phyloP scores from a whole-genome alignment of 2,329 filamentous ascomycete genomes.

The Aspergillus terreus region DNA sequence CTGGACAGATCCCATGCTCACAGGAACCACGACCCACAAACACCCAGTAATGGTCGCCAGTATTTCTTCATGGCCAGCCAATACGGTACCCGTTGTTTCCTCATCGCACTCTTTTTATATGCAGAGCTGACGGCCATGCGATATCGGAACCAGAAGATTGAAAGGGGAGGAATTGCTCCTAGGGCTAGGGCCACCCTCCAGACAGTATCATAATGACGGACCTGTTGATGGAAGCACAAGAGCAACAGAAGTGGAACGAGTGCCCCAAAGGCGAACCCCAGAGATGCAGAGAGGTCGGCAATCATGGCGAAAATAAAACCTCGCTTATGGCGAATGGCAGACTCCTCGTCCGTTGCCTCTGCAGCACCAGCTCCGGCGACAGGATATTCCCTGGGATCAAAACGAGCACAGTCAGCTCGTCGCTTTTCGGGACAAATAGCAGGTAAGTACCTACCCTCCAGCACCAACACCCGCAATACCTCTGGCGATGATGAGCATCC shows the following conservation, averaged over 20 bases:
- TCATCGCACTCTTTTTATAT: constrained; percentile 47
- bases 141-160: constrained; percentile 53
- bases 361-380: constrained; percentile 47
- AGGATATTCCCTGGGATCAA: constrained; percentile 45
- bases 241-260: constrained; percentile 51
- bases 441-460: constrained; percentile 24
- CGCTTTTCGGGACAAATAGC: neutral
- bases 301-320: constrained; percentile 58
- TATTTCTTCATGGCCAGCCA: constrained; percentile 48
- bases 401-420: neutral
- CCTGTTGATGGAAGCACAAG: constrained; percentile 46
- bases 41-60: constrained; percentile 48
- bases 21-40: constrained; percentile 47
- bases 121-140: constrained; percentile 51
- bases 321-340: constrained; percentile 42
- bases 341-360: constrained; percentile 53
- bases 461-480: constrained; percentile 46
- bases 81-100: constrained; percentile 47
- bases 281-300: constrained; percentile 47
- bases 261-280: constrained; percentile 51
- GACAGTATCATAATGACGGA: constrained; percentile 41
- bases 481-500: constrained; percentile 39
- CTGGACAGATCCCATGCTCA: no score
- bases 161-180: constrained; percentile 48
- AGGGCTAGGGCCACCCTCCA: constrained; percentile 52